Evolutionary conservation across 1,284 basidiomycete species (phyloP).

Genomic region (Tremellales sp.): DNA sequence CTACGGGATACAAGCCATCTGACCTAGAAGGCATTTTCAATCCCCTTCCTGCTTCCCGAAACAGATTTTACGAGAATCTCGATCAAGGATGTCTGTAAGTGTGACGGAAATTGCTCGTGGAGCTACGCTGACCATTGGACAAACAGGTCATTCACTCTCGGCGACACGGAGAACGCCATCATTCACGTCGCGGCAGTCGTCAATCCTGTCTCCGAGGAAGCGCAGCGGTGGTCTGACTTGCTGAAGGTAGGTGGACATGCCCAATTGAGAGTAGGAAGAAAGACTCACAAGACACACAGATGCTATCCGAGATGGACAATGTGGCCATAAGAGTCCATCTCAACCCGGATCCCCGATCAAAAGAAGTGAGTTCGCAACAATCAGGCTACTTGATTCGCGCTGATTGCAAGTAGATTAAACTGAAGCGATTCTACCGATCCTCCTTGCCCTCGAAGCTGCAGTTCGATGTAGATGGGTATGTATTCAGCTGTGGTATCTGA

Average conservation of each 20-base stretch:
- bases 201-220: slow-evolving; percentile 78
- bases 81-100: slow-evolving; percentile 63
- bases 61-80: slow-evolving; percentile 59
- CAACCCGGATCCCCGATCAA: slow-evolving; percentile 60
- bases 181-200: slow-evolving; percentile 71
- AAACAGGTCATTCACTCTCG: slow-evolving; percentile 67
- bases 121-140: slow-evolving; percentile 1
- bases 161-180: slow-evolving; percentile 63
- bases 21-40: slow-evolving; percentile 70
- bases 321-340: slow-evolving; percentile 69
- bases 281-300: slow-evolving; percentile 29
- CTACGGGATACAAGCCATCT: slow-evolving; percentile 60
- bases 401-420: slow-evolving; percentile 60
- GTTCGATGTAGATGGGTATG: slow-evolving; percentile 72
- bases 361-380: slow-evolving; percentile 56
- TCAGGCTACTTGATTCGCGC: not conserved
- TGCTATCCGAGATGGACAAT: slow-evolving; percentile 47
- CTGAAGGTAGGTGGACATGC: slow-evolving; percentile 56
- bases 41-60: slow-evolving; percentile 52
- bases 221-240: slow-evolving; percentile 78
- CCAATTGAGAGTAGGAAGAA: not conserved
- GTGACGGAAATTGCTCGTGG: not conserved
- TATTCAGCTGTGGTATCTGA: slow-evolving; percentile 1
- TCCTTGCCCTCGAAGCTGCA: slow-evolving; percentile 58
- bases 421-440: slow-evolving; percentile 92